Evolutionary conservation across 2,329 filamentous ascomycete species (phyloP).

Genomic region (Boeremia lycopersici): DNA sequence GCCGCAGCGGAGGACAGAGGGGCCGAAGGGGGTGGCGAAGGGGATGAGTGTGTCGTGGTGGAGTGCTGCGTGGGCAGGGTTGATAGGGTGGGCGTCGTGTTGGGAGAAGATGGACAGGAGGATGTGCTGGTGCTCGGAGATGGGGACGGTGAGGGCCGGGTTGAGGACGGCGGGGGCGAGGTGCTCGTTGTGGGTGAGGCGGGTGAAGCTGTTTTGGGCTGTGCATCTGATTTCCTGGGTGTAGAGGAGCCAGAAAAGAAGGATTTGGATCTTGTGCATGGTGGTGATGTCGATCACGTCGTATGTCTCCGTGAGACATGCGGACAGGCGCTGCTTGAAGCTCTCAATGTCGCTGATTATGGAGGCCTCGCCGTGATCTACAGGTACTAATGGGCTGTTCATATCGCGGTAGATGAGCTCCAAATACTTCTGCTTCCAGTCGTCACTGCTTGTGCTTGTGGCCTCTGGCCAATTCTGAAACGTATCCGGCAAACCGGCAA

Average conservation of each 20-base stretch:
- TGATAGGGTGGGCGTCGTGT: constrained; percentile 14
- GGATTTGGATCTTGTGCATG: constrained; percentile 34
- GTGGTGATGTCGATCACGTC: not conserved
- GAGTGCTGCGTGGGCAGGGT: constrained; percentile 4
- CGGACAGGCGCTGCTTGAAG: constrained; percentile 22
- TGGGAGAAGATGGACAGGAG: constrained; percentile 38
- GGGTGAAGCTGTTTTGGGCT: constrained; percentile 41
- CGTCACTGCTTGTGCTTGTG: not conserved
- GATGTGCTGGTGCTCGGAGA: constrained; percentile 14
- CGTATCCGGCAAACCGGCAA: constrained; percentile 24
- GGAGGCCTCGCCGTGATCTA: constrained; percentile 19
- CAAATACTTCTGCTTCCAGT: constrained; percentile 38
- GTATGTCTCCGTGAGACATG: constrained; percentile 1
- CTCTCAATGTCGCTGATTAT: constrained; percentile 15
- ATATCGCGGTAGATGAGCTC: constrained; percentile 36
- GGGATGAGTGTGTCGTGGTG: constrained; percentile 21
- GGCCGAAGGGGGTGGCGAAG: constrained; percentile 36
- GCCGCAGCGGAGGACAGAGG: constrained; percentile 37
- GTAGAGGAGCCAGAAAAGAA: constrained; percentile 44
- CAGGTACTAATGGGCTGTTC: constrained; percentile 33
- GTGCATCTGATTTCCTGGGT: constrained; percentile 34
- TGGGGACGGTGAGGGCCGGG: constrained; percentile 20
- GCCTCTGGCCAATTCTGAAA: not conserved
- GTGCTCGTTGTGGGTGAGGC: constrained; percentile 22
- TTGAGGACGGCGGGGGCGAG: constrained; percentile 31